Base-by-base conservation (phyloP, 2,329 filamentous ascomycete genomes). In the Pseudogymnoascus sp. region DNA sequence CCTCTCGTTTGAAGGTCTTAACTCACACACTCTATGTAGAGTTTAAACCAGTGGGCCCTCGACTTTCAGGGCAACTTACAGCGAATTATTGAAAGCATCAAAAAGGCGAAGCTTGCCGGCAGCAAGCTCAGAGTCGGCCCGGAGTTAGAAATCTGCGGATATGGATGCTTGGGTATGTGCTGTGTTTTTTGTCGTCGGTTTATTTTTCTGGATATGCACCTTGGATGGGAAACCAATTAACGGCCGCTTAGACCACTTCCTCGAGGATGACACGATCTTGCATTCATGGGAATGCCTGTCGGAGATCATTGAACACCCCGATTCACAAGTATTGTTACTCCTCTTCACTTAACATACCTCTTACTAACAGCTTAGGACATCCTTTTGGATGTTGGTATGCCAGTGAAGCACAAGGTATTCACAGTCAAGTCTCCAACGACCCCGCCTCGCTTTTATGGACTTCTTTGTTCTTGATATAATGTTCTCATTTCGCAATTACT, bases 261-360 rank as follows among this genome's bases (percentile, higher is more conserved):
- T 12, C 66, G 67, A 45, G 72, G 71, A 6, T 19, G 87, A 85
- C 70, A 78, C 79, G 14, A 83, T 81, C 69, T 71, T 82, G 3
- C 82, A 87, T 70, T 82, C 80, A 4, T 85, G 84, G 80, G 85
- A 91, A 68, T 81, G 83, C 73, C 77, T 89, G 0, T 77, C 77
- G 9, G 75, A 78, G 58, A 88, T 91, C 64, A 76, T 91, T 19
- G 72, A 76, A 4, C 80, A 90, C 72, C 73, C 80, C 36, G 79
- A 55, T 8, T 84, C 1, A 1, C 19, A 19, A 2, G 19, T 19
- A 19, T 19, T 19, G 1, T 19, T 19, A 19, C 19, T 19, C 19
- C 19, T 19, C 19, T 19, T 19, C 19, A 19, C 19, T 19, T 19
- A 19, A 19, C 2, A 2, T 19, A 19, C 19, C 2, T 19, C 19